These are phyloP conservation scores for Colletotrichum filicis DNA, from an alignment of 2,329 filamentous ascomycete genomes.

Conservation along the genomic window DNA sequence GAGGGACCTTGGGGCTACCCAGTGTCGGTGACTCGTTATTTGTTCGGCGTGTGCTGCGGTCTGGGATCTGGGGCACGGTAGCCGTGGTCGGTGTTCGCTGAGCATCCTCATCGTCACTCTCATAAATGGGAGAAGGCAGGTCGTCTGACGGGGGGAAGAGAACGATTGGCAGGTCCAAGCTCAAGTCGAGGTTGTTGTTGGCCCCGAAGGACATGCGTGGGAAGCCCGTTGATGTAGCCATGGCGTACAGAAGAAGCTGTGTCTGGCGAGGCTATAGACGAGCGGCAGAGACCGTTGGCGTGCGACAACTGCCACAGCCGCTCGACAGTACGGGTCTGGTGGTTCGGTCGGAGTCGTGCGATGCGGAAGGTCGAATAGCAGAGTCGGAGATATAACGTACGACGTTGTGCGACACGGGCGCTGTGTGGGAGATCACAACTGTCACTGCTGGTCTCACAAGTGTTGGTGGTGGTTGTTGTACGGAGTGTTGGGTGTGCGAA, in stretches of 20 bases:
- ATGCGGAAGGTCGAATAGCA: conserved; percentile 14
- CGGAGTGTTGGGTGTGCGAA: background rate
- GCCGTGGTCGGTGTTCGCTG: conserved; percentile 33
- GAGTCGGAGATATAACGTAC: background rate
- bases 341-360: conserved; percentile 18
- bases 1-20: conserved; percentile 44
- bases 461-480: background rate
- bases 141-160: conserved; percentile 32
- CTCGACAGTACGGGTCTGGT: conserved; percentile 16
- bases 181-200: conserved; percentile 31
- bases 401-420: conserved; percentile 29
- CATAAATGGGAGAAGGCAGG: conserved; percentile 13
- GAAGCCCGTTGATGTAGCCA: conserved; percentile 34
- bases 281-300: conserved; percentile 28
- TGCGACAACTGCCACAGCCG: conserved; percentile 28
- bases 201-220: conserved; percentile 37
- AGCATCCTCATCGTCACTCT: conserved; percentile 31
- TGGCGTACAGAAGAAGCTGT: conserved; percentile 26
- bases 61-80: conserved; percentile 28
- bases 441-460: conserved; percentile 22
- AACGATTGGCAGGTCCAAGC: conserved; percentile 33
- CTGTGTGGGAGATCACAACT: conserved; percentile 9
- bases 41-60: conserved; percentile 24
- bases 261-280: conserved; percentile 10
- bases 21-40: conserved; percentile 25